These are phyloP conservation scores for Pyrus bretschneideri DNA, from an alignment of 306 rosid species.

Conservation along the genomic window DNA sequence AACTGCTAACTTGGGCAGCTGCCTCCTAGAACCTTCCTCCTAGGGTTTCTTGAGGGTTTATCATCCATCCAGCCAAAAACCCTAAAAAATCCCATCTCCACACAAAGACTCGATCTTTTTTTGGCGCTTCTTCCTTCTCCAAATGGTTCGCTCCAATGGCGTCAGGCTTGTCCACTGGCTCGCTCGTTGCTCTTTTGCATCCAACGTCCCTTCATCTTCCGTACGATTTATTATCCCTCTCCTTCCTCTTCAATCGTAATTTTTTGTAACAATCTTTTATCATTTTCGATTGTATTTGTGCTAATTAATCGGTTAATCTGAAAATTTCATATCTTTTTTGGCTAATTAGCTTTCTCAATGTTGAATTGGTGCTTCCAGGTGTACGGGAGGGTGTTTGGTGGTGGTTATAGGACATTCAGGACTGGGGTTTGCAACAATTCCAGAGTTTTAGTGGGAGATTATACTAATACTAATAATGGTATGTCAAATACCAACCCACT, in stretches of 20 bases:
- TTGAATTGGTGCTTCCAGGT: conserved; percentile 28
- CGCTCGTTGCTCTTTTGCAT: conserved; percentile 44
- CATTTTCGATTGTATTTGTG: neutral
- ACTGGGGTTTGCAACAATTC: conserved; percentile 36
- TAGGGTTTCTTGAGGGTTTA: conserved; percentile 71
- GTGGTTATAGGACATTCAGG: conserved; percentile 40
- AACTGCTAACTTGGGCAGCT: neutral
- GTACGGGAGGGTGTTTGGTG: conserved; percentile 28
- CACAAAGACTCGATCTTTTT: neutral
- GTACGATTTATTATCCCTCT: conserved; percentile 8
- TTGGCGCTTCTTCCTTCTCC: neutral
- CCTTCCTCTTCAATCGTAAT: neutral
- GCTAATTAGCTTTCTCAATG: neutral
- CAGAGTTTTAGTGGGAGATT: conserved; percentile 24
- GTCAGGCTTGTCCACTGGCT: conserved; percentile 38
- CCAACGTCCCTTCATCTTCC: conserved; percentile 16
- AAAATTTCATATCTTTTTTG: neutral
- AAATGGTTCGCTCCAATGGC: conserved; percentile 77
- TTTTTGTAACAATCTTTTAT: neutral
- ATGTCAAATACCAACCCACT: neutral
- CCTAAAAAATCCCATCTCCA: neutral
- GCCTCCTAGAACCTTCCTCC: conserved; percentile 42
- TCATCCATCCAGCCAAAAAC: conserved; percentile 9
- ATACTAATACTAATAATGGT: conserved; percentile 32
- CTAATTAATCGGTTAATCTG: neutral